A percentile compares a stretch with the other conserved stretches of the same genome.
These are phyloP conservation scores for Brassica napus DNA, from an alignment of 345 rosid species.

Conservation along the genomic window Da-Ae NC_063439.1:3841001-3841500, in stretches of 20 bases:
- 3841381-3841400: constrained; percentile 79
- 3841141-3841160: constrained; percentile 98
- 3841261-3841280: not conserved
- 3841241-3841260: not conserved
- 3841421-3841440: constrained; percentile 94
- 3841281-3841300: constrained; percentile 75
- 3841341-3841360: constrained; percentile 65
- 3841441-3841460: constrained; percentile 92
- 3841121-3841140: constrained; percentile 92
- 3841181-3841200: constrained; percentile 81
- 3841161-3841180: constrained; percentile 78
- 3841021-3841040: constrained; percentile 75
- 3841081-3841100: constrained; percentile 91
- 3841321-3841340: constrained; percentile 97
- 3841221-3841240: not conserved
- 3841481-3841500: constrained; percentile 83
- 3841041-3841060: constrained; percentile 94
- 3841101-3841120: constrained; percentile 95
- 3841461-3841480: constrained; percentile 97
- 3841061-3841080: constrained; percentile 94
- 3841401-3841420: constrained; percentile 82
- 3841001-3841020: constrained; percentile 90
- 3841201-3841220: constrained; percentile 63
- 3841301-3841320: constrained; percentile 89
- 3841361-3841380: constrained; percentile 68